Conservation (phyloP, 108 stramenopile species). For the Discostella pseudostelligera region DNA sequence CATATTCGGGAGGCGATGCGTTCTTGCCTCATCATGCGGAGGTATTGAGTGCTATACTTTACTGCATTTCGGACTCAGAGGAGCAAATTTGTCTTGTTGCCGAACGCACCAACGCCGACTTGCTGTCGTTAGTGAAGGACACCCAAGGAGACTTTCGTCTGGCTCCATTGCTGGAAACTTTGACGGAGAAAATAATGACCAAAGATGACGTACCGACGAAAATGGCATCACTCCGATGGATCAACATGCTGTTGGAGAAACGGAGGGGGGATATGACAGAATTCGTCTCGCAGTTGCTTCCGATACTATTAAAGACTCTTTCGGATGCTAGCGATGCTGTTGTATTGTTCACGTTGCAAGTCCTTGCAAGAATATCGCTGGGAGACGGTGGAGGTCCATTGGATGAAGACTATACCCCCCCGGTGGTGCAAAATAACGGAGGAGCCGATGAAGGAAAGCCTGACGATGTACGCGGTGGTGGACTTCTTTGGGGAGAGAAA, state of each 20-base stretch:
- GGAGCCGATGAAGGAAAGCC: conserved; percentile 10
- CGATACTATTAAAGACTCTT: conserved; percentile 90
- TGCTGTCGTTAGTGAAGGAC: conserved; percentile 79
- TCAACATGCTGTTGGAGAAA: conserved; percentile 98
- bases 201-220: conserved; percentile 94
- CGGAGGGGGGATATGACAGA: conserved; percentile 87
- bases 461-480: conserved; percentile 22
- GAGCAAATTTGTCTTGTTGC: conserved; percentile 89
- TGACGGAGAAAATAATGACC: conserved; percentile 81
- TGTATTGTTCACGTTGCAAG: conserved; percentile 91
- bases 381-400: conserved; percentile 33
- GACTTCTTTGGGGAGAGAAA: conserved; percentile 38
- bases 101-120: conserved; percentile 85
- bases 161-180: conserved; percentile 80
- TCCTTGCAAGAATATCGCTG: conserved; percentile 89
- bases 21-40: conserved; percentile 89
- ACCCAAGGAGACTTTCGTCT: conserved; percentile 80
- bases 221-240: conserved; percentile 92
- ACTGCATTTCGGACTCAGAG: conserved; percentile 91
- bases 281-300: conserved; percentile 82
- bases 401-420: conserved; percentile 35
- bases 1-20: conserved; percentile 87
- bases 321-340: conserved; percentile 91
- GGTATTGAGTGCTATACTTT: conserved; percentile 89
- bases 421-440: conserved; percentile 36